These are phyloP conservation scores for Nannizzia gypsea DNA, from an alignment of 2,329 filamentous ascomycete genomes.

Conservation along the genomic window DNA sequence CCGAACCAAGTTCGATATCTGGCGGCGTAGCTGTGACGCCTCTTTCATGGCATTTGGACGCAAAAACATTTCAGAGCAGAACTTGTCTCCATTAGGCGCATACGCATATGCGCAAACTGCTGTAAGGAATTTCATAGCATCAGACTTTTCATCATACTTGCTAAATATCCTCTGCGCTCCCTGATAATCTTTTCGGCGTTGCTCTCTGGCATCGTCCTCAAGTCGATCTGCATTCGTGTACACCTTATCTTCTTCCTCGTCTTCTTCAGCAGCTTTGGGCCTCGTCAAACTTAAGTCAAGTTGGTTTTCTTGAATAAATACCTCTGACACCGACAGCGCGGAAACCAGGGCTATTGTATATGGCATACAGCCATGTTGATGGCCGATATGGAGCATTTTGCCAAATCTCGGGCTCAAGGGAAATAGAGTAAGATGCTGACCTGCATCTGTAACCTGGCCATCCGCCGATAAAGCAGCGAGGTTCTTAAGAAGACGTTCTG, in stretches of 20 bases:
- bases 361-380: constrained; percentile 67
- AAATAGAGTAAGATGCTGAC: constrained; percentile 73
- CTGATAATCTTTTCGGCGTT: constrained; percentile 53
- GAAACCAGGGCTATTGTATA: constrained; percentile 84
- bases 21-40: constrained; percentile 66
- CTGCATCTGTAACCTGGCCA: constrained; percentile 66
- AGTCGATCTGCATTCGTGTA: constrained; percentile 55
- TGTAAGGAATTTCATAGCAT: constrained; percentile 82
- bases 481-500: constrained; percentile 76
- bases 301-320: constrained; percentile 75
- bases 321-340: constrained; percentile 72
- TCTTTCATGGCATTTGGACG: constrained; percentile 79
- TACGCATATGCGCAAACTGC: constrained; percentile 80
- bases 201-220: constrained; percentile 58
- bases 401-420: constrained; percentile 83
- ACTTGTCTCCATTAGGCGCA: constrained; percentile 51
- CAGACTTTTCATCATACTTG: constrained; percentile 67
- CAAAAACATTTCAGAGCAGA: constrained; percentile 76
- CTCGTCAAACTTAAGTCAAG: constrained; percentile 48
- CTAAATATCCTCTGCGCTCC: constrained; percentile 67
- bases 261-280: constrained; percentile 20
- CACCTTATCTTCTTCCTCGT: constrained; percentile 33
- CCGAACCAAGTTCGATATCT: constrained; percentile 70
- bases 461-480: constrained; percentile 63
- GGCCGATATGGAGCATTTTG: constrained; percentile 80